phyloP scores from a whole-genome alignment of 2,329 filamentous ascomycete genomes.

The Colletotrichum theobromicola region DNA sequence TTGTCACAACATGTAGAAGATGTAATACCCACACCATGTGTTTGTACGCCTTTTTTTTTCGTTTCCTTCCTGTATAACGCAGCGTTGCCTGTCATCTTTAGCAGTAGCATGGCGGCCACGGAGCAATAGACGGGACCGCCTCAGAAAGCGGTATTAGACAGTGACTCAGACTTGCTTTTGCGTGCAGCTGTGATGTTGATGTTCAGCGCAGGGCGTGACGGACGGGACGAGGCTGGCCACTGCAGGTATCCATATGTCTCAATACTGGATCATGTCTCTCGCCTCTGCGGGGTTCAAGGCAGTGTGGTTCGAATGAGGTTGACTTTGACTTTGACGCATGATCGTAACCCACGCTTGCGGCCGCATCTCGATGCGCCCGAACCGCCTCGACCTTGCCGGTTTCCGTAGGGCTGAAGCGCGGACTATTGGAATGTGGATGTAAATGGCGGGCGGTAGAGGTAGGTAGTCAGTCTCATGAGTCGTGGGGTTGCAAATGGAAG shows the following conservation, averaged over 20 bases:
- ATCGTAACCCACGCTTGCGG: background rate
- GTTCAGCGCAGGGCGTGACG: background rate
- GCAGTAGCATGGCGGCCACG: background rate
- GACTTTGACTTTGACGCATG: background rate
- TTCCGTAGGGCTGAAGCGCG: background rate
- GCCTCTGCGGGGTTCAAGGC: background rate
- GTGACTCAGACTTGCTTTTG: background rate
- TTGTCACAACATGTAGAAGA: background rate
- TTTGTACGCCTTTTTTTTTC: background rate
- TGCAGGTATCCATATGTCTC: background rate
- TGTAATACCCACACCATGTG: background rate
- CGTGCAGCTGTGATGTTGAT: background rate
- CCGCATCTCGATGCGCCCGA: background rate
- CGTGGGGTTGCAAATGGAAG: background rate
- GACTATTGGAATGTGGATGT: background rate
- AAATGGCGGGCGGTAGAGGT: background rate
- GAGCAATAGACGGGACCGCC: conserved; percentile 6
- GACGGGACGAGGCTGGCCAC: background rate
- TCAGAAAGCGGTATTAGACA: background rate
- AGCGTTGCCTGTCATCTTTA: background rate
- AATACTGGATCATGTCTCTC: background rate
- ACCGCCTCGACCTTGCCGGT: background rate
- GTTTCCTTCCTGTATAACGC: background rate
- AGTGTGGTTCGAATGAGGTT: background rate
- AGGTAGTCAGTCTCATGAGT: background rate